Evolutionary conservation across 2,329 filamentous ascomycete genomes (phyloP), one percentile per base, ranked within the genome.

Genomic region (Epichloe gansuensis): DNA sequence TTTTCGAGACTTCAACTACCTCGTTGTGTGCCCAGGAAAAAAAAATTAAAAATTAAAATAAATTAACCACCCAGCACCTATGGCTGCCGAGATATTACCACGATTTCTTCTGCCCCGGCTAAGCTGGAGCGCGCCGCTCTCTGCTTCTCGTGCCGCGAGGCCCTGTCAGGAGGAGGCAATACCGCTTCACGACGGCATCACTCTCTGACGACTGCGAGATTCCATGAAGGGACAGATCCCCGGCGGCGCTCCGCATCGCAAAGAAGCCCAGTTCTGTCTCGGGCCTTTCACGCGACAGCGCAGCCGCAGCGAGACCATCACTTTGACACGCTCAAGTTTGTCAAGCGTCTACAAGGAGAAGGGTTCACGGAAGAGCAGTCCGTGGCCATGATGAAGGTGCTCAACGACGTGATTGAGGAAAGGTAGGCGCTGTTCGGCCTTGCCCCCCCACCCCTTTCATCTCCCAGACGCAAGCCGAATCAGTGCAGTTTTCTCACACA

Each of bases 251-350:
- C 31, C 4, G 34, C 43, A 45, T 34, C 31, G 28, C 5, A 23
- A 13, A 48, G 43, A 3, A 65, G 59, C 35, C 60, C 58, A 2
- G 59, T 63, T 25, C 48, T 62, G 3, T 65, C 65, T 45, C 69
- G 76, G 55, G 70, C 74, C 0, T 91, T 96, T 66, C 86, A 90
- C 67, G 78, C 82, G 38, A 85, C 88, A 1, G 52, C 60, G 1
- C 62, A 70, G 39, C 77, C 73, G 49, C 66, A 68, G 50, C 81
- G 86, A 58, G 91, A 96, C 63, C 93, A 98, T 69, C 91, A 98
- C 69, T 98, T 98, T 66, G 93, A 98, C 70, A 98, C 93, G 1
- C 80, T 98, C 56, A 96, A 95, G 72, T 95, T 98, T 66, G 91
- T 98, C 41, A 88, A 95, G 71, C 79, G 88, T 50, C 75, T 98